These are phyloP conservation scores for Metrosideros polymorpha DNA, from an alignment of 441 rosid species.

Conservation along the genomic window DNA sequence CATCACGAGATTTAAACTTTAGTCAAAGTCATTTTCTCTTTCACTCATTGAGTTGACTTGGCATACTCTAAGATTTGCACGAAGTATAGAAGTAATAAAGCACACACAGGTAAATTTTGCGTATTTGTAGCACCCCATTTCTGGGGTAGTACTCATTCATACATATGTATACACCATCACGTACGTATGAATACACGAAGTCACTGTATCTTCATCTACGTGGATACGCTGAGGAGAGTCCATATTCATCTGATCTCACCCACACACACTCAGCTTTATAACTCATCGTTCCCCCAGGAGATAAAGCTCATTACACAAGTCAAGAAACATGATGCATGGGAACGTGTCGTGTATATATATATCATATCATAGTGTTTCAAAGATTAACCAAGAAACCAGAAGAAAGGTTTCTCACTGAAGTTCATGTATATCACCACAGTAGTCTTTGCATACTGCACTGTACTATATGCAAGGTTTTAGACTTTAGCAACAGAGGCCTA, in stretches of 20 bases:
- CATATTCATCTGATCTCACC: not conserved
- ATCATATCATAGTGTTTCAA: not conserved
- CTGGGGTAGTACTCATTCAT: not conserved
- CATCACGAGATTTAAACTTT: not conserved
- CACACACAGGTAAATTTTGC: not conserved
- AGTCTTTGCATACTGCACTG: not conserved
- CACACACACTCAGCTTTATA: not conserved
- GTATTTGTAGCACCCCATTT: not conserved
- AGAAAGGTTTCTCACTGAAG: not conserved
- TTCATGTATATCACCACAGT: not conserved
- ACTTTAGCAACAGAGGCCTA: not conserved
- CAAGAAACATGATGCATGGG: not conserved
- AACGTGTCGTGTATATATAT: not conserved
- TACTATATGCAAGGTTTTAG: not conserved
- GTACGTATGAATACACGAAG: not conserved
- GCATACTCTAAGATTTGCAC: not conserved
- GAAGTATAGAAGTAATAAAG: not conserved
- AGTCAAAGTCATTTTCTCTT: not conserved
- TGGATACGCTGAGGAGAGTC: not conserved
- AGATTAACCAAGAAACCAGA: not conserved
- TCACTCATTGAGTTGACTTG: not conserved
- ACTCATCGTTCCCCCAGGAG: not conserved
- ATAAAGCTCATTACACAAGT: not conserved
- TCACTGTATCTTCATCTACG: not conserved
- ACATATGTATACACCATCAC: not conserved